Base-by-base conservation (phyloP, 2,329 filamentous ascomycete species). In the Aspergillus amoenus region DNA sequence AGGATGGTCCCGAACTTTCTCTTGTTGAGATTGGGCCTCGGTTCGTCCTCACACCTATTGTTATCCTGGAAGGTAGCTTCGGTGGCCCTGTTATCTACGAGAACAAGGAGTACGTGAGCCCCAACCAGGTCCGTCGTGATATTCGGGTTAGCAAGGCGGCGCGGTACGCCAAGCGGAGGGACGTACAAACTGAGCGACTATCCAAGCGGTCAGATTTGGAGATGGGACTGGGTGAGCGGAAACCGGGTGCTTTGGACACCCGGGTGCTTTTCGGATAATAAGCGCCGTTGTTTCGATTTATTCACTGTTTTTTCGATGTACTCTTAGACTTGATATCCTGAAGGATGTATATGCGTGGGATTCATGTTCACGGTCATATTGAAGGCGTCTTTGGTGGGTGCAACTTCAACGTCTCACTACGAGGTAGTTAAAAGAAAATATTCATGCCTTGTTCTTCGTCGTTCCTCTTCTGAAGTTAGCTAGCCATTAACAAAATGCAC, bases 1-100 rank as follows among this genome's bases (percentile, higher is more conserved):
- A 82, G 68, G 73, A 75, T 41, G 73, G 73, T 11, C 91, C 89
- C 5, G 89, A 95, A 64, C 80, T 97, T 61, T 89, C 83, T 58
- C 82, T 99, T 22, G 86, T 97, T 2, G 94, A 99, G 76, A 96
- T 99, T 61, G 94, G 94, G 0, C 94, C 94, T 0, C 85, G 94
- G 45, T 93, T 97, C 66, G 92, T 97, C 30, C 80, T 97, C 50
- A 97, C 92, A 24, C 93, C 94, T 1, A 97, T 97, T 64, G 87
- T 97, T 56, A 96, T 97, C 64, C 87, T 96, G 66, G 94, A 99
- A 73, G 92, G 91, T 43, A 93, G 90, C 60, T 97, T 99, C 67
- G 93, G 93, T 53, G 94, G 94, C 0, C 93, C 94, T 3, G 91
- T 97, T 63, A 95, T 99, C 70, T 99, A 96, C 78, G 91, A 97